Conservation (phyloP, 345 rosid species). For the Rubroshorea leprosula region DNA sequence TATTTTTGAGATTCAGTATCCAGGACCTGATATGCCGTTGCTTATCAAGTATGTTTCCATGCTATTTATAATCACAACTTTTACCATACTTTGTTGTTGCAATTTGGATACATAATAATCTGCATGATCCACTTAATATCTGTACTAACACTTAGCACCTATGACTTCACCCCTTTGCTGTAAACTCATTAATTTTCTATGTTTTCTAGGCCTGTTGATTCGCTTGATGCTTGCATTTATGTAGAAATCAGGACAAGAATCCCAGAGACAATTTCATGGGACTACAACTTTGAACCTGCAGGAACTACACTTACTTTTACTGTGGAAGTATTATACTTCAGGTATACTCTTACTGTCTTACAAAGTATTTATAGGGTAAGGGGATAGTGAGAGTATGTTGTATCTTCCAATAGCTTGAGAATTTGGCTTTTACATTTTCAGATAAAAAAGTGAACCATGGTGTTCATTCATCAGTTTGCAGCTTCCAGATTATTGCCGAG, state of each 20-base stretch:
- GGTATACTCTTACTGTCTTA: conserved; percentile 43
- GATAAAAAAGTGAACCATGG: conserved; percentile 7
- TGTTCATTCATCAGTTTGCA: conserved; percentile 49
- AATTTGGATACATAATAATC: too few species aligned
- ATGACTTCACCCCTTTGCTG: too few species aligned
- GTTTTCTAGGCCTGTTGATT: conserved; percentile 61
- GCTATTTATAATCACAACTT: background rate
- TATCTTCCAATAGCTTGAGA: background rate
- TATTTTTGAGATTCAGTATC: conserved; percentile 71
- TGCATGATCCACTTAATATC: too few species aligned
- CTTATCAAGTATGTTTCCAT: conserved; percentile 61
- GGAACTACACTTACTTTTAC: conserved; percentile 79
- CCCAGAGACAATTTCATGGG: conserved; percentile 76
- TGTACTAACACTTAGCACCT: too few species aligned
- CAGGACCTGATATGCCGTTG: conserved; percentile 96
- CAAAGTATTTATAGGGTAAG: too few species aligned
- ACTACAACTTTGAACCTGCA: conserved; percentile 79
- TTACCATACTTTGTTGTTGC: too few species aligned
- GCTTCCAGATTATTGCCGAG: conserved; percentile 14
- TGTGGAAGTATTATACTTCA: too few species aligned
- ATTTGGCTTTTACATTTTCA: too few species aligned
- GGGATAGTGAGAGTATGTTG: background rate
- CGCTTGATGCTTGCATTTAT: conserved; percentile 64
- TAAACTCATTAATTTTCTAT: too few species aligned
- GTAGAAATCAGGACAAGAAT: conserved; percentile 85